Conservation (phyloP, 805 yeast species). For the Nakazawaea anatomiae region DNA sequence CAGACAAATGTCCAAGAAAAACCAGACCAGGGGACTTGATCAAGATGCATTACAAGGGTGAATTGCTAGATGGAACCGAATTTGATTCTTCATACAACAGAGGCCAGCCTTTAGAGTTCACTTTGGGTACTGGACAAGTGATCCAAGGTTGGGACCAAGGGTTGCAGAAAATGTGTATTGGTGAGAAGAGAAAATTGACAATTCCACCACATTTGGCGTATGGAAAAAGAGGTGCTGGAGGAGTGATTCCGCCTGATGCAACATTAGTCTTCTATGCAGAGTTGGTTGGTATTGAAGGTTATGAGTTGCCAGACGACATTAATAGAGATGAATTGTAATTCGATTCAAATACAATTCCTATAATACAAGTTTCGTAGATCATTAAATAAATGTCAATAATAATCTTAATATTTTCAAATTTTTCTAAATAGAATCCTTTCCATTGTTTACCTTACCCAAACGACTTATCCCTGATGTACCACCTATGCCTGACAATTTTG, state of each 20-base stretch:
- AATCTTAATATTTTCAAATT: background rate
- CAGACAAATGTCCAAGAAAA: conserved; percentile 46
- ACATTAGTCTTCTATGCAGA: conserved; percentile 65
- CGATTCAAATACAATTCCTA: background rate
- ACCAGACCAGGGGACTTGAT: conserved; percentile 64
- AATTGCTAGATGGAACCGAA: conserved; percentile 55
- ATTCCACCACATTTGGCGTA: conserved; percentile 79
- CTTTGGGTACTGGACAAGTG: conserved; percentile 75
- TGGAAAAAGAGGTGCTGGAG: conserved; percentile 72
- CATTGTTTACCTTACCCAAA: conserved; percentile 2
- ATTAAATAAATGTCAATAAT: too few relatives aligned
- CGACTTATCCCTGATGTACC: background rate
- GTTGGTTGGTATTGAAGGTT: conserved; percentile 47
- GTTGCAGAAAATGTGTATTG: conserved; percentile 67
- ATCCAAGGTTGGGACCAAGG: conserved; percentile 93
- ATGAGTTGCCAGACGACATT: conserved; percentile 7
- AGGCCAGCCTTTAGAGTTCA: conserved; percentile 62
- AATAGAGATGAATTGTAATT: conserved; percentile 6
- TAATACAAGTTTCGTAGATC: too few relatives aligned
- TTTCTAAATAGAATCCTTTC: background rate
- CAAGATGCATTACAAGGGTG: conserved; percentile 76
- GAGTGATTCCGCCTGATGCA: conserved; percentile 73
- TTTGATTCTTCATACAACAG: conserved; percentile 72
- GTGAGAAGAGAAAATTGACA: conserved; percentile 73
- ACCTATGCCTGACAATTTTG: conserved; percentile 4